Evolutionary conservation across 192 early-diverging fungal species (phyloP), one percentile per base, ranked within the genome.

Genomic region (Backusella westeae): DNA sequence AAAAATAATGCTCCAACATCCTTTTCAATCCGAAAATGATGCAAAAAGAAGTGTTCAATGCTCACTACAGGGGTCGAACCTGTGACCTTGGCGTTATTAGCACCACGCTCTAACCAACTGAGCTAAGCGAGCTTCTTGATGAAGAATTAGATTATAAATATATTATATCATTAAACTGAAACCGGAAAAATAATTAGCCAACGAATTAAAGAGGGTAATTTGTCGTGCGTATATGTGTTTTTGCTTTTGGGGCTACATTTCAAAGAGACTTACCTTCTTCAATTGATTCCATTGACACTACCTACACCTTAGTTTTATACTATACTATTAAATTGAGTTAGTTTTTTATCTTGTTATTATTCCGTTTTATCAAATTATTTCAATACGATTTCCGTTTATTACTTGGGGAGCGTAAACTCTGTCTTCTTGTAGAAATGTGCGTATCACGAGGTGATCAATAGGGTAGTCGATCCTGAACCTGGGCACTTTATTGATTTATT

Each of bases 21-120:
- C 44, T 6, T 19, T 17, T 1, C 14, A 49, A 49, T 4, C 0
- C 19, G 72, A 65, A 72, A 46, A 53, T 7, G 36, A 38, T 38
- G 1, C 2, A 6, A 74, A 42, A 68, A 68, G 53, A 68, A 34
- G 3, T 12, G 9, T 39, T 1, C 0, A 39, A 32, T 73, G 66
- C 72, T 73, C 72, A 73, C 77, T 73, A 74, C 59, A 67, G 44
- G 71, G 77, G 73, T 73, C 46, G 71, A 73, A 74, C 77, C 63
- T 74, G 65, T 73, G 77, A 82, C 87, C 87, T 88, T 88, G 73
- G 87, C 87, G 87, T 88, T 88, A 88, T 88, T 88, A 88, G 87
- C 87, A 88, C 87, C 69, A 88, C 87, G 87, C 87, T 88, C 87
- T 88, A 88, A 67, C 87, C 87, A 82, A 88, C 87, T 88, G 87